Conservation (phyloP, 768 basidiomycete species). For the Mycena vitilis region DNA sequence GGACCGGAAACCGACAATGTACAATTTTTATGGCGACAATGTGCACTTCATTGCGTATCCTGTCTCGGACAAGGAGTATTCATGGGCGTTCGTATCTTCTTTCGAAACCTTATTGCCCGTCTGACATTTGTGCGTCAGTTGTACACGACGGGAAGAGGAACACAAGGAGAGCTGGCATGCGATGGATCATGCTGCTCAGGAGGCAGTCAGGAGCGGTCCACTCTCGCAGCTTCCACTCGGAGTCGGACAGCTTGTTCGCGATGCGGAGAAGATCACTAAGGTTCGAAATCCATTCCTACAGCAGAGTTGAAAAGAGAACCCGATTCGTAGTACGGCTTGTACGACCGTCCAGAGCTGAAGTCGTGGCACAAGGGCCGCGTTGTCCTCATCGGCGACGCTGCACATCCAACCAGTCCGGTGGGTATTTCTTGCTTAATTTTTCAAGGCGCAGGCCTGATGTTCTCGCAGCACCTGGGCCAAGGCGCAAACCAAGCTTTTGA, state of each 20-base stretch:
- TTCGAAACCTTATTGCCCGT: background rate
- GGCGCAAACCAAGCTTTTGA: slow-evolving; percentile 60
- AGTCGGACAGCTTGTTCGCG: slow-evolving; percentile 35
- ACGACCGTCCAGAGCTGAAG: slow-evolving; percentile 54
- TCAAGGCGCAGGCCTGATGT: background rate
- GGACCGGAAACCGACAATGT: slow-evolving; percentile 36
- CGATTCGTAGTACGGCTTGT: slow-evolving; percentile 52
- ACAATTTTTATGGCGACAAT: slow-evolving; percentile 51
- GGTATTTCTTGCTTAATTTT: slow-evolving; percentile 26
- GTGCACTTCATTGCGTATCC: slow-evolving; percentile 52
- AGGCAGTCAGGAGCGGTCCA: slow-evolving; percentile 34
- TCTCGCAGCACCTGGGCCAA: slow-evolving; percentile 56
- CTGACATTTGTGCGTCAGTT: slow-evolving; percentile 33
- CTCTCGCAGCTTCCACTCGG: slow-evolving; percentile 37
- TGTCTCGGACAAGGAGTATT: slow-evolving; percentile 43
- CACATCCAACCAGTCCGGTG: slow-evolving; percentile 59
- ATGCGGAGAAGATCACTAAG: slow-evolving; percentile 38
- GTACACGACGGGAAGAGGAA: slow-evolving; percentile 52
- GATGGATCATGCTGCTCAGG: slow-evolving; percentile 43
- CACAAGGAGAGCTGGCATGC: slow-evolving; percentile 56
- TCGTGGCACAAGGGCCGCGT: slow-evolving; percentile 56
- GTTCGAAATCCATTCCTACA: slow-evolving; percentile 11
- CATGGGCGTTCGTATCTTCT: slow-evolving; percentile 50
- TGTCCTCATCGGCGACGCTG: slow-evolving; percentile 58
- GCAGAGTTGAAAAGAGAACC: background rate